Conservation (phyloP, 441 rosid genomes). For the Arabidopsis hybrid region DNA sequence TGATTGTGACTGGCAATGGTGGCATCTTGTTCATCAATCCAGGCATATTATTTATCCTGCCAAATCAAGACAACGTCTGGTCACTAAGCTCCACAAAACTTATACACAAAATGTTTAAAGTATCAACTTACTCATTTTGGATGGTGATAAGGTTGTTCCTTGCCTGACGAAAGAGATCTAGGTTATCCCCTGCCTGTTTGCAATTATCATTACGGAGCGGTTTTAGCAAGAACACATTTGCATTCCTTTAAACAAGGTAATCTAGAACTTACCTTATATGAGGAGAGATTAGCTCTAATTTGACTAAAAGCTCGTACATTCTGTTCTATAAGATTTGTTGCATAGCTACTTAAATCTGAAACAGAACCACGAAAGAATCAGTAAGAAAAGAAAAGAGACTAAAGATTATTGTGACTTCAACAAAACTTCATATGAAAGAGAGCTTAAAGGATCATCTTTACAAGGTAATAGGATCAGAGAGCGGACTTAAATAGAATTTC, state of each 20-base stretch:
- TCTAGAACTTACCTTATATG: constrained; percentile 57
- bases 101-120: constrained; percentile 32
- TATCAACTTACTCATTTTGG: constrained; percentile 77
- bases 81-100: constrained; percentile 19
- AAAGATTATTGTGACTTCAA: constrained; percentile 5
- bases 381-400: not conserved
- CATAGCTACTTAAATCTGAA: constrained; percentile 55
- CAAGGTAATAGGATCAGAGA: constrained; percentile 9
- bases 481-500: not conserved
- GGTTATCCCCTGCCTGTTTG: constrained; percentile 86
- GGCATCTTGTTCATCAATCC: constrained; percentile 97
- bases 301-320: constrained; percentile 73
- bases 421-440: constrained; percentile 7
- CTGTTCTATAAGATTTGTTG: constrained; percentile 76
- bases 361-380: constrained; percentile 15
- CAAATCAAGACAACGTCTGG: constrained; percentile 38
- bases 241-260: not conserved
- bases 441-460: constrained; percentile 2
- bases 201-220: constrained; percentile 14
- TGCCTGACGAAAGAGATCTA: constrained; percentile 68
- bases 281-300: constrained; percentile 78
- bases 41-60: constrained; percentile 84
- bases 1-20: constrained; percentile 74
- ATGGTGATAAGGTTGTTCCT: constrained; percentile 81
- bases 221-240: constrained; percentile 16